phyloP scores from a whole-genome alignment of 208 protist genomes.

The Crithidia mellificae region DNA sequence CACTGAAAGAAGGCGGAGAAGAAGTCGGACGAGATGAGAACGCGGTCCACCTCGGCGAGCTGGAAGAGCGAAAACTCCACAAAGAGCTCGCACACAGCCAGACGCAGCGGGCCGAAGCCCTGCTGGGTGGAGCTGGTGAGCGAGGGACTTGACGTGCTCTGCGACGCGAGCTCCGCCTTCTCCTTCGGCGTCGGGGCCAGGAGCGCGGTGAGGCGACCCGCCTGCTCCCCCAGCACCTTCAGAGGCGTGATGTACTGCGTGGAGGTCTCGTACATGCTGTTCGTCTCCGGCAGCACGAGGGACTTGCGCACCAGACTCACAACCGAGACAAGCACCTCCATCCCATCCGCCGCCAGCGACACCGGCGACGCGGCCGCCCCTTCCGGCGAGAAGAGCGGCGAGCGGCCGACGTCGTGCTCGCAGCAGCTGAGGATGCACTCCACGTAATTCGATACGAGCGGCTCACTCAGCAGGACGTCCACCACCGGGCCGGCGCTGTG shows the following conservation, averaged over 20 bases:
- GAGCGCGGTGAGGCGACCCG: slow-evolving; percentile 33
- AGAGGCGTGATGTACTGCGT: slow-evolving; percentile 43
- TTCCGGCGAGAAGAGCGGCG: slow-evolving; percentile 20
- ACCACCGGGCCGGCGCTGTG: slow-evolving; percentile 69
- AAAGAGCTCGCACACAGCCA: slow-evolving; percentile 61
- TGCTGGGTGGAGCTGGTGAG: neutral
- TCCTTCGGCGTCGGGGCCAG: slow-evolving; percentile 19
- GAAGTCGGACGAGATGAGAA: slow-evolving; percentile 44
- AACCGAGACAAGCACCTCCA: slow-evolving; percentile 47
- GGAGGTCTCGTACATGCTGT: slow-evolving; percentile 45
- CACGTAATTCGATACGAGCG: slow-evolving; percentile 37
- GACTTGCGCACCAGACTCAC: slow-evolving; percentile 60
- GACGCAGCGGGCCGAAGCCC: slow-evolving; percentile 30
- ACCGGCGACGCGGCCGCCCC: slow-evolving; percentile 21
- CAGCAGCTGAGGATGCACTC: slow-evolving; percentile 34
- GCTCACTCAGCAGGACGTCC: slow-evolving; percentile 56
- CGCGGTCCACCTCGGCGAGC: slow-evolving; percentile 44
- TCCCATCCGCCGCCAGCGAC: slow-evolving; percentile 48
- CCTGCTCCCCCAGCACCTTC: slow-evolving; percentile 30
- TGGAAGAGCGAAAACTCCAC: slow-evolving; percentile 54
- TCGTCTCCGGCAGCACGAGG: slow-evolving; percentile 48
- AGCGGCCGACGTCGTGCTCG: slow-evolving; percentile 30
- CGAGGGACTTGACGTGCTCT: neutral
- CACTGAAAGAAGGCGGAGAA: slow-evolving; percentile 45
- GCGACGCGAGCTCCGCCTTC: slow-evolving; percentile 7